These are phyloP conservation scores for Prunella vulgaris DNA, from an alignment of 257 asterid genomes.

Conservation along the genomic window DNA sequence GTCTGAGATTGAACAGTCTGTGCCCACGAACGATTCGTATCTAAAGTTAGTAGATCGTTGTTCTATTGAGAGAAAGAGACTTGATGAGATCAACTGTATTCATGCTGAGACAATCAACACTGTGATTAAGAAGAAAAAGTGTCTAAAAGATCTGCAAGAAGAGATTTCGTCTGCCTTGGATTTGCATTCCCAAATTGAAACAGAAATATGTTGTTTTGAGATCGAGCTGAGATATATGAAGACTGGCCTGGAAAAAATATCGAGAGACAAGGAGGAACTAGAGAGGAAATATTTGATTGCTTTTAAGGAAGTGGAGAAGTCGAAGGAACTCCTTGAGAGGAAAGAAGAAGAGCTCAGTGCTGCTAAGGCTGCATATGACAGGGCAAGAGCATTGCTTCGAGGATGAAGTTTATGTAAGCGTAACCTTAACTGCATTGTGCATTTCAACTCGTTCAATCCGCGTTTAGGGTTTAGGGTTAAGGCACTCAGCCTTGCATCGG, in stretches of 20 bases:
- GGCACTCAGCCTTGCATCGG: neutral
- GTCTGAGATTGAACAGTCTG: conserved; percentile 33
- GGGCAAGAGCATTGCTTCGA: conserved; percentile 34
- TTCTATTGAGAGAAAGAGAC: conserved; percentile 28
- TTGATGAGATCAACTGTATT: conserved; percentile 22
- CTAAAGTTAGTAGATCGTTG: conserved; percentile 22
- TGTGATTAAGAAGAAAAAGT: neutral
- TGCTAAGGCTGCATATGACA: conserved; percentile 40
- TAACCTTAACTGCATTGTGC: too few relatives aligned
- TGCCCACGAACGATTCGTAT: conserved; percentile 19
- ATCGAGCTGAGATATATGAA: conserved; percentile 22
- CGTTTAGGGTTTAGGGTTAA: neutral
- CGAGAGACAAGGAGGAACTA: conserved; percentile 20
- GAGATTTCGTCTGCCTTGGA: conserved; percentile 29
- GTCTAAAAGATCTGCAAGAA: conserved; percentile 15
- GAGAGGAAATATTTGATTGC: conserved; percentile 21
- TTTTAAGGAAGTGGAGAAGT: conserved; percentile 31
- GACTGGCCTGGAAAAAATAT: conserved; percentile 21
- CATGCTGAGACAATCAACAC: conserved; percentile 23
- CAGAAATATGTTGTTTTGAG: conserved; percentile 30
- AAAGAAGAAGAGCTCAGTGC: conserved; percentile 32
- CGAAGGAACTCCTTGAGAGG: conserved; percentile 18
- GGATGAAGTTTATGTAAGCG: conserved; percentile 13
- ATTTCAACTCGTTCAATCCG: neutral
- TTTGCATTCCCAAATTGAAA: conserved; percentile 29